These are phyloP conservation scores for Aspergillus fijiensis DNA, from an alignment of 2,329 filamentous ascomycete genomes.

Conservation along the genomic window DNA sequence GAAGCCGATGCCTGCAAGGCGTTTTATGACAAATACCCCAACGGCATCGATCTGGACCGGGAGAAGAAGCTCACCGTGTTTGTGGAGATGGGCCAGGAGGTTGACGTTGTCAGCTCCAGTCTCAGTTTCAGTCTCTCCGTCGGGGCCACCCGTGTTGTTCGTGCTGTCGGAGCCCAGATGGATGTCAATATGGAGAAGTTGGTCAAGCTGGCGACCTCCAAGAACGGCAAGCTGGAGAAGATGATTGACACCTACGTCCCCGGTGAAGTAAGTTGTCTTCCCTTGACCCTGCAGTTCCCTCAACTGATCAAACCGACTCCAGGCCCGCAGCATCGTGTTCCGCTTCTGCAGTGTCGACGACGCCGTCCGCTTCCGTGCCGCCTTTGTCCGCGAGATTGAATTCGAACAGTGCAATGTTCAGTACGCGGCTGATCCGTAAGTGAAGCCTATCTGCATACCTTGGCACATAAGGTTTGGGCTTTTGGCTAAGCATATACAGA, in stretches of 20 bases:
- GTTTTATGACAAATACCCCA: constrained; percentile 38
- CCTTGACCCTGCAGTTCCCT: background rate
- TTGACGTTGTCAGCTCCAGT: constrained; percentile 44
- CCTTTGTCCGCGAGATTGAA: constrained; percentile 40
- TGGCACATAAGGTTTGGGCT: background rate
- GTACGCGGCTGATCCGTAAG: constrained; percentile 46
- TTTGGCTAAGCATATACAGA: constrained; percentile 13
- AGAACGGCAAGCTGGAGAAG: constrained; percentile 46
- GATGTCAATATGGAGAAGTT: constrained; percentile 40
- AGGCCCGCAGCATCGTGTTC: constrained; percentile 49
- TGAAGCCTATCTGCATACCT: background rate
- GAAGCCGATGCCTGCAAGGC: constrained; percentile 34
- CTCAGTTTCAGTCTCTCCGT: constrained; percentile 42
- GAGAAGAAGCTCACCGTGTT: constrained; percentile 34
- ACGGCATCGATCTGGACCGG: constrained; percentile 37
- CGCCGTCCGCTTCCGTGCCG: constrained; percentile 46
- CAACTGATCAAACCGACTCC: background rate
- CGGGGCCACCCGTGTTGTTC: constrained; percentile 48
- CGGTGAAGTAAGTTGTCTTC: constrained; percentile 39
- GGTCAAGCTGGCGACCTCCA: constrained; percentile 38
- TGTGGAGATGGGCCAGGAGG: constrained; percentile 39
- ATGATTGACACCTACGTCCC: constrained; percentile 44
- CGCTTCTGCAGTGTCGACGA: constrained; percentile 50
- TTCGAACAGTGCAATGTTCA: constrained; percentile 49
- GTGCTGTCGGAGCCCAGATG: constrained; percentile 43